Evolutionary conservation across 352 stramenopile species (phyloP), one percentile per base, ranked within the genome.

Genomic region (Globisporangium barbulae): DNA sequence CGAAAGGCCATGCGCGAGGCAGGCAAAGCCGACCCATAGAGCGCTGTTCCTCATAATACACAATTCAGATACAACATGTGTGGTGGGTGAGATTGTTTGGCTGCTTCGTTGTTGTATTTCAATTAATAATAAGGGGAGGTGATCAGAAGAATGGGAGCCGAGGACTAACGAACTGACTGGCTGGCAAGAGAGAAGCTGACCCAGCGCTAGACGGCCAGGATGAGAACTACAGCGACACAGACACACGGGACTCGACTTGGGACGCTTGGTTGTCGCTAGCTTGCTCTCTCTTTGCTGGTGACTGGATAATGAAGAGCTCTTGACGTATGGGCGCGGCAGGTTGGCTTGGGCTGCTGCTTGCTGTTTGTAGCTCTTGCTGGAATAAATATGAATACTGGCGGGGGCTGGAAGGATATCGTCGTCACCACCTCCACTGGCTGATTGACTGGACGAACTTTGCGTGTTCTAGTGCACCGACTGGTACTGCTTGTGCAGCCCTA

Each of bases 401-500:
- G 45, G 21, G 30, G 28, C 13, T 39, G 45, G 31, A 58, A 45
- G 12, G 15, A 45, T 13, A 45, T 22, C 41, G 9, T 28, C 25
- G 25, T 28, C 25, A 28, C 25, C 25, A 28, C 25, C 25, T 22
- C 19, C 17, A 22, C 41, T 47, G 41, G 12, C 22, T 58, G 19
- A 4, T 47, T 44, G 62, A 59, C n/a, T 64, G 57, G 30, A 59
- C 17, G 22, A 19, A 30, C 7, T 1, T 9, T 12, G 6, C 17
- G 9, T 7, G 6, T 13, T 19, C 73, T 75, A 94, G 70, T 93
- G 82, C 52, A 91, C 83, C n/a, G 79, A 73, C 71, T 90, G 82
- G 64, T 77, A 81, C 71, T 88, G 76, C 59, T 88, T 73, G 53
- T 93, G 82, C 37, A 94, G 71, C 5, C 83, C 79, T 19, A 94